phyloP scores from a whole-genome alignment of 1,284 basidiomycete species.

The Puccinia triticina region DNA sequence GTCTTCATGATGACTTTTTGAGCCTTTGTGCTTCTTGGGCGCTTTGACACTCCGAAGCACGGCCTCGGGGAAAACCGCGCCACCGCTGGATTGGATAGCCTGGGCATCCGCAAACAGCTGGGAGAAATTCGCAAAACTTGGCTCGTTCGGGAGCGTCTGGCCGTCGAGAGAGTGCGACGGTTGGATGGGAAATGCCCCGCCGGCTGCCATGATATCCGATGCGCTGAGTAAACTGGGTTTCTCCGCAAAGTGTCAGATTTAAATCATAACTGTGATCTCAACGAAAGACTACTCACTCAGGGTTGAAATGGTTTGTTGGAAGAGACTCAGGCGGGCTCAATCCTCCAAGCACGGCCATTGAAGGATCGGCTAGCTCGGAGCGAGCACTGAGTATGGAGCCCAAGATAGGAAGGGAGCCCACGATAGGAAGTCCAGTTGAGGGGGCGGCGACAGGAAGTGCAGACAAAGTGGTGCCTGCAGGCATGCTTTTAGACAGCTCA shows the following conservation, averaged over 20 bases:
- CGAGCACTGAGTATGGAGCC: background rate
- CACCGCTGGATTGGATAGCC: background rate
- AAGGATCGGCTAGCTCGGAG: background rate
- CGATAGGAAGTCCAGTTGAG: background rate
- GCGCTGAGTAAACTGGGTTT: background rate
- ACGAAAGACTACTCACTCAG: background rate
- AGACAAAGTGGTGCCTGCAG: background rate
- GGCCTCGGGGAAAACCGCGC: background rate
- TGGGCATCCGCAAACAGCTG: conserved; percentile 1
- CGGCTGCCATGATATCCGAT: conserved; percentile 28
- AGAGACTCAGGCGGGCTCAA: background rate
- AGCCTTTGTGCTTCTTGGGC: background rate
- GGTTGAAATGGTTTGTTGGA: background rate
- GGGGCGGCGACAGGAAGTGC: background rate
- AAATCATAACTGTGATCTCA: background rate
- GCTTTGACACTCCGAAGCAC: background rate
- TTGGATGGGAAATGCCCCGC: conserved; percentile 49
- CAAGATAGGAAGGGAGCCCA: conserved; percentile 1
- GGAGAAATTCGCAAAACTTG: background rate
- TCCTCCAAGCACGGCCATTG: background rate
- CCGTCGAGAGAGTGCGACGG: conserved; percentile 45
- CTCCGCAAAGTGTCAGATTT: background rate
- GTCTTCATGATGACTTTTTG: background rate
- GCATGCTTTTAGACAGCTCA: background rate
- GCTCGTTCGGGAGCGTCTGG: conserved; percentile 41